Percentiles rank a stretch among this genome's conserved stretches.
Conservation (phyloP, 1,284 basidiomycete genomes). For the Leccinum brunneo-olivaceum region DNA sequence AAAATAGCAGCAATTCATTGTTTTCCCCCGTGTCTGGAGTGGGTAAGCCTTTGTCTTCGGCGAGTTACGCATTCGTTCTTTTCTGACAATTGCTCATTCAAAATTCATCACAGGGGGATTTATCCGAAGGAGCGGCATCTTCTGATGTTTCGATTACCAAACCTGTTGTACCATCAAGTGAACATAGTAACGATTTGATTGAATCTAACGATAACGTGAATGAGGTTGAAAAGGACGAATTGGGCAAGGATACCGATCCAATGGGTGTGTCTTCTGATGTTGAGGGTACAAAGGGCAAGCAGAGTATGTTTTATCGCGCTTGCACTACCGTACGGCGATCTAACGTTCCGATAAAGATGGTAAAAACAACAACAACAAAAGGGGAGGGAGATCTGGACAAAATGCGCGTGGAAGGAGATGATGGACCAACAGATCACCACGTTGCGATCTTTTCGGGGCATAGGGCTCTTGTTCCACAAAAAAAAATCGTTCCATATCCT, state of each 20-base stretch:
- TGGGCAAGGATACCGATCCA: slow-evolving; percentile 21
- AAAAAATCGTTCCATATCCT: slow-evolving; percentile 1
- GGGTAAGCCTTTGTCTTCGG: slow-evolving; percentile 31
- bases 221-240: slow-evolving; percentile 25
- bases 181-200: slow-evolving; percentile 22
- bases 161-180: slow-evolving; percentile 26
- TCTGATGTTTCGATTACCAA: slow-evolving; percentile 14
- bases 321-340: background rate
- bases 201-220: slow-evolving; percentile 20
- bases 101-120: slow-evolving; percentile 16
- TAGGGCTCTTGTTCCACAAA: background rate
- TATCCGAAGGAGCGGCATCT: background rate
- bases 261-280: slow-evolving; percentile 13
- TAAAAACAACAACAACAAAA: background rate
- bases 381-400: background rate
- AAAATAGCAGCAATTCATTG: background rate
- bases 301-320: slow-evolving; percentile 11
- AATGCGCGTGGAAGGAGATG: background rate
- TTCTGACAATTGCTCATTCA: slow-evolving; percentile 30
- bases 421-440: slow-evolving; percentile 1
- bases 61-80: slow-evolving; percentile 17
- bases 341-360: slow-evolving; percentile 11
- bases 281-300: slow-evolving; percentile 9
- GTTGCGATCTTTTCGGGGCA: background rate
- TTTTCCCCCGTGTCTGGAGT: slow-evolving; percentile 8